A percentile compares a stretch with the other conserved stretches of the same genome.
Conservation (phyloP, 306 rosid genomes). For the Parietaria judaica region DNA sequence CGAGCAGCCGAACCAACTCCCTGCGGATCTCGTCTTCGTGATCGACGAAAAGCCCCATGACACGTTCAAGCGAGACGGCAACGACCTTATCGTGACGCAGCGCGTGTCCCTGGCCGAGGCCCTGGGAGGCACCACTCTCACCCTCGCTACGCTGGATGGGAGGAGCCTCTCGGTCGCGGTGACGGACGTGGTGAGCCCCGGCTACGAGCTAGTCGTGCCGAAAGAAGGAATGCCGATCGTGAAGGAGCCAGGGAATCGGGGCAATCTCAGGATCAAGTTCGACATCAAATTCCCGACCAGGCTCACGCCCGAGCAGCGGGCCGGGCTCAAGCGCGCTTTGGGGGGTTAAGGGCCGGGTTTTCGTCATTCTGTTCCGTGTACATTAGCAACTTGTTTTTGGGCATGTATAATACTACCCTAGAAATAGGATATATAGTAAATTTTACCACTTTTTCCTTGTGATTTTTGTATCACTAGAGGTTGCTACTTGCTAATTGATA, state of each 20-base stretch:
- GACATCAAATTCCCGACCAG: constrained; percentile 70
- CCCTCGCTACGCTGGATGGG: constrained; percentile 45
- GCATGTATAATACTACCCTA: constrained; percentile 1
- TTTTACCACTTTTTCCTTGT: neutral
- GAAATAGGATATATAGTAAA: neutral
- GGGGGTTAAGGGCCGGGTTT: constrained; percentile 23
- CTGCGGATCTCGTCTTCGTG: constrained; percentile 83
- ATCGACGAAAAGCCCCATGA: constrained; percentile 86
- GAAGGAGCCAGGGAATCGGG: constrained; percentile 62
- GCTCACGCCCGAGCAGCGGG: constrained; percentile 63
- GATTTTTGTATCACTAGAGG: neutral
- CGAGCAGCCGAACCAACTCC: constrained; percentile 58
- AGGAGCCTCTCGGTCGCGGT: constrained; percentile 49
- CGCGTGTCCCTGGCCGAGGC: constrained; percentile 78
- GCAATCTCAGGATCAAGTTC: constrained; percentile 74
- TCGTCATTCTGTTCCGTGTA: neutral
- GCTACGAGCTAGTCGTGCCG: constrained; percentile 56
- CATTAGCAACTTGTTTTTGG: constrained; percentile 7
- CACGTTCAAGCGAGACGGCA: constrained; percentile 64
- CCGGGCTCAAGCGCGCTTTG: constrained; percentile 58
- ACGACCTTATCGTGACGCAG: constrained; percentile 57
- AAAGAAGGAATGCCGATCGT: constrained; percentile 87
- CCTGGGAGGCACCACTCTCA: constrained; percentile 66
- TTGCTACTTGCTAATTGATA: neutral
- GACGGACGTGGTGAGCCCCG: constrained; percentile 67